phyloP scores from a whole-genome alignment of 2,329 filamentous ascomycete species.

The Coniochaeta sp. region DNA sequence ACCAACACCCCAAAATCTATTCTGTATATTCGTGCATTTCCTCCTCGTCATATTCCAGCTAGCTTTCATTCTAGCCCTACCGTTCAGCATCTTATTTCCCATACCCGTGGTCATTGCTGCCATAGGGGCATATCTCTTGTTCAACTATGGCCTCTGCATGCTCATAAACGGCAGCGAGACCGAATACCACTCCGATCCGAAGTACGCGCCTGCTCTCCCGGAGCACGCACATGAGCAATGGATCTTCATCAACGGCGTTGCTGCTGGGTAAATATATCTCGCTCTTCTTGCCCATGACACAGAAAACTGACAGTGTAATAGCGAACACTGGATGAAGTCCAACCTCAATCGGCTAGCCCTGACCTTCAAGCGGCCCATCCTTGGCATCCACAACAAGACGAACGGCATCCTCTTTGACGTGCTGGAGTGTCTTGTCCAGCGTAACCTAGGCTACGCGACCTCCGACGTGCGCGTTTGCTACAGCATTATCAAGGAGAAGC shows the following conservation, averaged over 20 bases:
- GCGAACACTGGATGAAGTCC: slow-evolving; percentile 57
- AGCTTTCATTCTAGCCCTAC: slow-evolving; percentile 50
- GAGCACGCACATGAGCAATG: slow-evolving; percentile 60
- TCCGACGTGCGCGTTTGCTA: slow-evolving; percentile 57
- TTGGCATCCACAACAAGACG: slow-evolving; percentile 70
- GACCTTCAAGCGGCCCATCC: slow-evolving; percentile 63
- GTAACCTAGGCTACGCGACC: slow-evolving; percentile 67
- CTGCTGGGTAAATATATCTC: slow-evolving; percentile 40
- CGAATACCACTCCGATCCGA: slow-evolving; percentile 42
- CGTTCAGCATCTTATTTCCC: slow-evolving; percentile 38
- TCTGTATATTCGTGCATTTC: slow-evolving; percentile 48
- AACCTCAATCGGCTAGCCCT: slow-evolving; percentile 65
- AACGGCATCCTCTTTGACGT: slow-evolving; percentile 68
- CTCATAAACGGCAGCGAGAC: slow-evolving; percentile 44
- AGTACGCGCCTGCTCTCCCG: slow-evolving; percentile 39
- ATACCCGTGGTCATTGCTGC: slow-evolving; percentile 36
- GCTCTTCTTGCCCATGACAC: neutral
- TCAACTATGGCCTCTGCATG: slow-evolving; percentile 45
- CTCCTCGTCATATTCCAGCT: slow-evolving; percentile 53
- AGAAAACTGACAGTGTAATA: neutral
- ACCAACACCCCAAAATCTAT: slow-evolving; percentile 46
- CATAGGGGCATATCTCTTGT: slow-evolving; percentile 33
- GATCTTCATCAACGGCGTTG: slow-evolving; percentile 75
- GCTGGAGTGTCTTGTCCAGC: slow-evolving; percentile 69
- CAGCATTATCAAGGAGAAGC: slow-evolving; percentile 50